A percentile compares a stretch with the other conserved stretches of the same genome.
phyloP scores from a whole-genome alignment of 306 rosid genomes.

The Purshia tridentata region DNA sequence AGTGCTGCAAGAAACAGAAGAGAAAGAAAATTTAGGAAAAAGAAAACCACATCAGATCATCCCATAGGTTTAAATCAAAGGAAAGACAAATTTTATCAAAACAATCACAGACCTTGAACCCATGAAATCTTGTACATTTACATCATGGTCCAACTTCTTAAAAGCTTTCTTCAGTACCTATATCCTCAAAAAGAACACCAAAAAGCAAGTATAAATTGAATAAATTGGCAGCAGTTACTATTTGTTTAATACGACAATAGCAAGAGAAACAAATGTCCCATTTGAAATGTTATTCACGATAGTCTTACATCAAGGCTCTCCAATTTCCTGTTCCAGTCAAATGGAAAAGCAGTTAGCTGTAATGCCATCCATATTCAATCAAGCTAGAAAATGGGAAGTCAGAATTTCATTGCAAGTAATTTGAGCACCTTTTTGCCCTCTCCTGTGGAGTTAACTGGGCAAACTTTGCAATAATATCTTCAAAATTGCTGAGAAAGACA shows the following conservation, averaged over 20 bases:
- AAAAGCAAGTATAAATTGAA: constrained; percentile 15
- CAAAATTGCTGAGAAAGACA: constrained; percentile 44
- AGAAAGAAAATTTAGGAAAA: constrained; percentile 22
- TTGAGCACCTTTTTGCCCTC: constrained; percentile 69
- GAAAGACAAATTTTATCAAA: constrained; percentile 23
- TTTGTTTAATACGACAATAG: constrained; percentile 3
- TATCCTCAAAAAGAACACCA: constrained; percentile 32
- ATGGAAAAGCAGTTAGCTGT: constrained; percentile 28
- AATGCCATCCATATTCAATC: constrained; percentile 21
- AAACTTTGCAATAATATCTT: constrained; percentile 65
- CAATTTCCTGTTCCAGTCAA: constrained; percentile 63
- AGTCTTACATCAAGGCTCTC: constrained; percentile 81
- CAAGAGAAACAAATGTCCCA: constrained; percentile 9
- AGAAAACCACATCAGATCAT: constrained; percentile 20
- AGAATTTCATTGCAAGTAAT: constrained; percentile 1
- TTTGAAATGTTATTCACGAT: constrained; percentile 17
- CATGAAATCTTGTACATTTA: constrained; percentile 63
- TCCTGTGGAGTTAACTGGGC: constrained; percentile 73
- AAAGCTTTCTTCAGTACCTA: constrained; percentile 81
- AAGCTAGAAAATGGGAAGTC: constrained; percentile 12
- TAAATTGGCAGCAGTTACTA: background rate
- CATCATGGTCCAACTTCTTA: constrained; percentile 79
- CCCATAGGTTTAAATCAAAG: constrained; percentile 15
- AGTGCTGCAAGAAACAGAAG: constrained; percentile 48
- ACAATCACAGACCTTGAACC: constrained; percentile 52